Percentiles rank a stretch among this genome's conserved stretches.
These are phyloP conservation scores for Rhodotorula taiwanensis DNA, from an alignment of 768 basidiomycete genomes.

Conservation along the genomic window DNA sequence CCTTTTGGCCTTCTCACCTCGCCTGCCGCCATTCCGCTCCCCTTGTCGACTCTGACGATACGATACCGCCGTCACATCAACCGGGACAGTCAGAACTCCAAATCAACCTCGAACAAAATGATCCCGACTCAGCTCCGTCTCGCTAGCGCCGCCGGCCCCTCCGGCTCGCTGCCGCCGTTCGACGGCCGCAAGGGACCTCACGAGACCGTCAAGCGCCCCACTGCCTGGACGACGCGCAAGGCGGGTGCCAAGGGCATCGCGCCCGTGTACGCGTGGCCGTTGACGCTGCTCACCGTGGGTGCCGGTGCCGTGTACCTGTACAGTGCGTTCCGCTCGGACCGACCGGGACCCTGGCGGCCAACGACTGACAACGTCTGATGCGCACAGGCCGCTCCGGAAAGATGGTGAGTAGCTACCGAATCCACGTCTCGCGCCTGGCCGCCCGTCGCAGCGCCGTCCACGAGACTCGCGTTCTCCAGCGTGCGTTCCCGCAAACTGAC, in stretches of 20 bases:
- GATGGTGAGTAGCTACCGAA: too few relatives aligned
- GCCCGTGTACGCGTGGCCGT: not conserved
- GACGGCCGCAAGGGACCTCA: too few relatives aligned
- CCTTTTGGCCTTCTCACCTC: too few relatives aligned
- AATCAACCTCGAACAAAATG: not conserved
- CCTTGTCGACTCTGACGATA: too few relatives aligned
- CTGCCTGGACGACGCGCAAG: not conserved
- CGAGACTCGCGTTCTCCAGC: too few relatives aligned
- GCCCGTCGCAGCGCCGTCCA: too few relatives aligned
- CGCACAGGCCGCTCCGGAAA: not conserved
- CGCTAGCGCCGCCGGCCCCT: not conserved
- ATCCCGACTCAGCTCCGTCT: not conserved
- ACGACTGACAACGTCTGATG: not conserved
- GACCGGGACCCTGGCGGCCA: not conserved
- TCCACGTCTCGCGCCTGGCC: too few relatives aligned
- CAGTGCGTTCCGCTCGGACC: not conserved
- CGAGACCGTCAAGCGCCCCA: not conserved
- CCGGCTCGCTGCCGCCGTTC: not conserved
- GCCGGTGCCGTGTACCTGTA: not conserved
- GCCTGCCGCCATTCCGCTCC: too few relatives aligned
- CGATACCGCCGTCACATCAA: not conserved
- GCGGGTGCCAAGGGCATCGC: not conserved
- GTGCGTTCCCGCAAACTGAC: too few relatives aligned
- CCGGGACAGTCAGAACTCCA: not conserved
- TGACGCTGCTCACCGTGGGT: not conserved